Base-by-base conservation (phyloP, 1,139 yeast species). In the Lodderomyces margitis region DNA sequence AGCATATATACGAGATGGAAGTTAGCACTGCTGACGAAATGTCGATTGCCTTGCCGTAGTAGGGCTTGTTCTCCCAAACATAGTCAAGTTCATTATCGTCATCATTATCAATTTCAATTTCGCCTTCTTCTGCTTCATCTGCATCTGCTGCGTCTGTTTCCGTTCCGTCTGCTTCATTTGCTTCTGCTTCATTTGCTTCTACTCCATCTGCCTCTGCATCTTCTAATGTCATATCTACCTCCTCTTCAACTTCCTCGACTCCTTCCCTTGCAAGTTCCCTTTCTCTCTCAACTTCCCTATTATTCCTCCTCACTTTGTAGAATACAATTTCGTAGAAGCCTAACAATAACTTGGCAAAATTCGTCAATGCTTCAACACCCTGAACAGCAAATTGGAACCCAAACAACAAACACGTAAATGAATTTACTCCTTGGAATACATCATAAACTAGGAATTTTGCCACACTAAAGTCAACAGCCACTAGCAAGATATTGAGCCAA, bases 361-460 rank as follows among this genome's bases (percentile, higher is more conserved):
- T 66, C 7, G 78, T 66, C 16, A 78, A 51, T 16, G 81, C 60
- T 40, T 81, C 84, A 21, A 84, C 70, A 12, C 80, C 76, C 46
- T 83, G 70, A 40, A 86, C 66, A 4, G 87, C 82, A 58, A 84
- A 84, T 52, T 87, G 94, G 58, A 87, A 82, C 0, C 92, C 92
- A 61, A 87, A 83, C 25, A 78, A 65, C 60, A 75, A 53, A 71
- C 82, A 70, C 2, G 66, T 81, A 56, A 61, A 78, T 56, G 58
- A 78, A 64, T 58, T 79, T 60, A 53, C 68, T 36, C 76, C 77
- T 47, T 66, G 72, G 48, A 80, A 74, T 2, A 82, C 75, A 50
- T 80, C 83, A 50, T 76, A 77, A 10, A 81, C 77, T 49, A 87
- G 76, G 36, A 75, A 66, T 41, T 70, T 68, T 23, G 87, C 78